phyloP scores from a whole-genome alignment of 345 rosid species.

The Boechera stricta region DNA sequence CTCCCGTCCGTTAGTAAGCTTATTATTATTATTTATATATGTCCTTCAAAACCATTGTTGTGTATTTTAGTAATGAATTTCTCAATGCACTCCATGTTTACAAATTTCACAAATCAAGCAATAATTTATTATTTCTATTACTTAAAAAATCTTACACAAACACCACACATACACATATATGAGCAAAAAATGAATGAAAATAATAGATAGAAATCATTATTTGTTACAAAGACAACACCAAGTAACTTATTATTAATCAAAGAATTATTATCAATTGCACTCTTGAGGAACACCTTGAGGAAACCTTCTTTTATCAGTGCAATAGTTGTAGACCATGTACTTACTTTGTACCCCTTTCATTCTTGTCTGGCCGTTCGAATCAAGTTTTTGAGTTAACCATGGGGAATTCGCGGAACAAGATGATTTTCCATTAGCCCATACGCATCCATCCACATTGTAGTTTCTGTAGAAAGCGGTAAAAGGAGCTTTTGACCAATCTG shows the following conservation, averaged over 20 bases:
- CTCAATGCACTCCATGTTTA: not conserved
- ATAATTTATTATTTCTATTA: slow-evolving; percentile 11
- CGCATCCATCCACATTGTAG: slow-evolving; percentile 57
- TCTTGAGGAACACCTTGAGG: slow-evolving; percentile 55
- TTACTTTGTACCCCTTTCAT: slow-evolving; percentile 53
- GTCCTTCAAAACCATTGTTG: not conserved
- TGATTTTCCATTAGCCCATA: slow-evolving; percentile 53
- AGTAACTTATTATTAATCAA: slow-evolving; percentile 15
- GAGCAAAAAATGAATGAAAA: slow-evolving; percentile 18
- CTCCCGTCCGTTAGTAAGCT: not conserved
- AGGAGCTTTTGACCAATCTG: slow-evolving; percentile 66
- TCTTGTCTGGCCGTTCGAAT: slow-evolving; percentile 35
- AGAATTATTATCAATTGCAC: slow-evolving; percentile 36
- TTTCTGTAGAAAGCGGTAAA: slow-evolving; percentile 64
- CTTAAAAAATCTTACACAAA: slow-evolving; percentile 3
- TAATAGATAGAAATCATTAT: slow-evolving; percentile 1
- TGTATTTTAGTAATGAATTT: not conserved
- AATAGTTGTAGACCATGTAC: slow-evolving; percentile 54
- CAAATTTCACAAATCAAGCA: not conserved
- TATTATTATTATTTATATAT: not conserved
- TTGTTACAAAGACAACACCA: not conserved
- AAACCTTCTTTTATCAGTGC: slow-evolving; percentile 51
- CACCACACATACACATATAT: not conserved
- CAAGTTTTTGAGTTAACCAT: slow-evolving; percentile 52
- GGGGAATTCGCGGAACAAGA: slow-evolving; percentile 36